Evolutionary conservation across 768 basidiomycete species (phyloP).

Genomic region (Rhodotorula diobovata): DNA sequence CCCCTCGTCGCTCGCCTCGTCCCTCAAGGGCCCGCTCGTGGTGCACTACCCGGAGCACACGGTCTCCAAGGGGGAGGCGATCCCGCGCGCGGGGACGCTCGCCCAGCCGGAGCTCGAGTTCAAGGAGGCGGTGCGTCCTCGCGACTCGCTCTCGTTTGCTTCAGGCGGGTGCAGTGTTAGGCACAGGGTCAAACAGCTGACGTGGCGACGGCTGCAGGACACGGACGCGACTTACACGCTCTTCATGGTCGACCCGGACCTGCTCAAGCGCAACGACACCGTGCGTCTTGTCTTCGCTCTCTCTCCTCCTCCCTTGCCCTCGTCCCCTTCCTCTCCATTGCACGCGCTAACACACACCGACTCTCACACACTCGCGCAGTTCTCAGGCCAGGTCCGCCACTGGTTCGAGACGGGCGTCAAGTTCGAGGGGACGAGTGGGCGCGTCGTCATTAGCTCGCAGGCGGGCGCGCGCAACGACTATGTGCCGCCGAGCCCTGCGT

Average conservation of each 20-base stretch:
- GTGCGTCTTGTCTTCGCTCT: background rate
- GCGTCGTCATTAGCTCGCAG: background rate
- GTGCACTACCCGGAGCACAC: conserved; percentile 17
- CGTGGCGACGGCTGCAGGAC: background rate
- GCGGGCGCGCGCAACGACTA: background rate
- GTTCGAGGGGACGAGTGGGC: conserved; percentile 23
- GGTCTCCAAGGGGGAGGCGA: background rate
- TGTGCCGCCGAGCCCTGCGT: conserved; percentile 4
- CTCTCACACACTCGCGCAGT: background rate
- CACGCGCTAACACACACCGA: background rate
- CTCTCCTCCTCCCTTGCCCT: background rate
- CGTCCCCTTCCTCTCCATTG: background rate
- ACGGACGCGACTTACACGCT: conserved; percentile 16
- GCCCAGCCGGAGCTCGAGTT: conserved; percentile 25
- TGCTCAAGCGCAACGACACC: conserved; percentile 5
- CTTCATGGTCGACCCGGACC: conserved; percentile 22
- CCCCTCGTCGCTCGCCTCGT: background rate
- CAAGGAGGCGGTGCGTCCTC: conserved; percentile 9
- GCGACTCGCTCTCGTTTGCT: too few relatives aligned
- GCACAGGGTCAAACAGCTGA: too few relatives aligned
- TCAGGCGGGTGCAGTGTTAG: too few relatives aligned
- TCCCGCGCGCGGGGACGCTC: background rate
- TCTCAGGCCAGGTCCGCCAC: conserved; percentile 18
- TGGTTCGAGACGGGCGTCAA: conserved; percentile 15
- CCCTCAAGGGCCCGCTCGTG: conserved; percentile 1